Percentiles rank a stretch among this genome's conserved stretches.
phyloP scores from a whole-genome alignment of 306 rosid genomes.

The Luffa aegyptiaca region DNA sequence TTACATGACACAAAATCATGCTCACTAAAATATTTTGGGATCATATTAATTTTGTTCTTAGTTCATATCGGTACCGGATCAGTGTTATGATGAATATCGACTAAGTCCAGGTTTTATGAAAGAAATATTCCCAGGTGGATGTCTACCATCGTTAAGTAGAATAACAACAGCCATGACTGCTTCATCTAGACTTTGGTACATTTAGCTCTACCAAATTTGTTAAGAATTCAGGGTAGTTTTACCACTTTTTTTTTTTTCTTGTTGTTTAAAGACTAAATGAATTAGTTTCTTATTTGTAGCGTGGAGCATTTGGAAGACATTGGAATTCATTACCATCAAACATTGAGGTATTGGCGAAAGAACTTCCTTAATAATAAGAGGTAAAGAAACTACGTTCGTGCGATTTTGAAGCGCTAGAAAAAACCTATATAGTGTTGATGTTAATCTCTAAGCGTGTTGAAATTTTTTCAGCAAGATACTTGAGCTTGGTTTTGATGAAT shows the following conservation, averaged over 20 bases:
- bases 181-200: slow-evolving; percentile 55
- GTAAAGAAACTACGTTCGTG: slow-evolving; percentile 15
- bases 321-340: slow-evolving; percentile 73
- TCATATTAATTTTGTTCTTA: too few relatives aligned
- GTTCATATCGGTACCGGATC: slow-evolving; percentile 71
- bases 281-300: too few relatives aligned
- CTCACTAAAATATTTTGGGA: too few relatives aligned
- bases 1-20: too few relatives aligned
- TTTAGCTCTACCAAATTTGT: neutral
- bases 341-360: slow-evolving; percentile 66
- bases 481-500: slow-evolving; percentile 53
- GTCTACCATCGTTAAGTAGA: slow-evolving; percentile 68
- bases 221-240: neutral
- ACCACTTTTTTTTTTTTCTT: too few relatives aligned
- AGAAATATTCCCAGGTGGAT: slow-evolving; percentile 82
- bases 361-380: slow-evolving; percentile 48
- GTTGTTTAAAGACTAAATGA: too few relatives aligned
- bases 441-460: too few relatives aligned
- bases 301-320: slow-evolving; percentile 67
- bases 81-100: slow-evolving; percentile 55
- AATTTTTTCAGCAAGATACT: slow-evolving; percentile 39
- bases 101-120: slow-evolving; percentile 73
- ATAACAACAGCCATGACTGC: slow-evolving; percentile 62
- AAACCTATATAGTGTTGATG: too few relatives aligned
- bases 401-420: too few relatives aligned